A percentile compares a stretch with the other conserved stretches of the same genome.
These are phyloP conservation scores for Aureobasidium zeae DNA, from an alignment of 2,329 filamentous ascomycete species.

Conservation along the genomic window DNA sequence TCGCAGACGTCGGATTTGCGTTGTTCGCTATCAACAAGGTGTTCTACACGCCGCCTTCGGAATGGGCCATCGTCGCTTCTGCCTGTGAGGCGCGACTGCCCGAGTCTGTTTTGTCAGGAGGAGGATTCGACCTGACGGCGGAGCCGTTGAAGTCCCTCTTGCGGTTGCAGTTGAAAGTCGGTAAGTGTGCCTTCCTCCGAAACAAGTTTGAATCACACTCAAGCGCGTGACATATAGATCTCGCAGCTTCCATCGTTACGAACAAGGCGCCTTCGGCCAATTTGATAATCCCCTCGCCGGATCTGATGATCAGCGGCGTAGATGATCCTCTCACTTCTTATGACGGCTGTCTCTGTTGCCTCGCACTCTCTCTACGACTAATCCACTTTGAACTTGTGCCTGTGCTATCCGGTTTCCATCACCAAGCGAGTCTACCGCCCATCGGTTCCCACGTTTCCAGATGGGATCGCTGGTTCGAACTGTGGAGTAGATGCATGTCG, in stretches of 20 bases:
- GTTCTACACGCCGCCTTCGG: background rate
- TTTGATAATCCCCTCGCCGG: background rate
- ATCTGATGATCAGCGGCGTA: background rate
- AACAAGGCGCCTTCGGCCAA: conserved; percentile 4
- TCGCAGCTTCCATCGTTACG: background rate
- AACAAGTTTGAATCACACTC: background rate
- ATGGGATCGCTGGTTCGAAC: conserved; percentile 8
- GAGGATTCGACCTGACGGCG: background rate
- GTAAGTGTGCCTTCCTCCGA: background rate
- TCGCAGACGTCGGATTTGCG: background rate
- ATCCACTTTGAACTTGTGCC: background rate
- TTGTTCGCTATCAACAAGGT: background rate
- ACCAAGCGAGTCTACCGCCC: background rate
- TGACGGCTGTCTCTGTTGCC: conserved; percentile 3
- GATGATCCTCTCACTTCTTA: background rate
- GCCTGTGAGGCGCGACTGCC: background rate
- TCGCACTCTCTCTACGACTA: conserved; percentile 5
- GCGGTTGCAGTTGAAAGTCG: conserved; percentile 2
- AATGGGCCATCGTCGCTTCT: background rate
- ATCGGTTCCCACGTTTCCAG: background rate
- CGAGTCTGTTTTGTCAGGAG: background rate
- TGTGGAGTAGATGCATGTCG: conserved; percentile 4
- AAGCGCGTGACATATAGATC: background rate
- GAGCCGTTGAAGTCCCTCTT: conserved; percentile 7
- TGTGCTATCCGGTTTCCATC: conserved; percentile 3